These are phyloP conservation scores for Alternaria triticina DNA, from an alignment of 2,329 filamentous ascomycete genomes.

Conservation along the genomic window DNA sequence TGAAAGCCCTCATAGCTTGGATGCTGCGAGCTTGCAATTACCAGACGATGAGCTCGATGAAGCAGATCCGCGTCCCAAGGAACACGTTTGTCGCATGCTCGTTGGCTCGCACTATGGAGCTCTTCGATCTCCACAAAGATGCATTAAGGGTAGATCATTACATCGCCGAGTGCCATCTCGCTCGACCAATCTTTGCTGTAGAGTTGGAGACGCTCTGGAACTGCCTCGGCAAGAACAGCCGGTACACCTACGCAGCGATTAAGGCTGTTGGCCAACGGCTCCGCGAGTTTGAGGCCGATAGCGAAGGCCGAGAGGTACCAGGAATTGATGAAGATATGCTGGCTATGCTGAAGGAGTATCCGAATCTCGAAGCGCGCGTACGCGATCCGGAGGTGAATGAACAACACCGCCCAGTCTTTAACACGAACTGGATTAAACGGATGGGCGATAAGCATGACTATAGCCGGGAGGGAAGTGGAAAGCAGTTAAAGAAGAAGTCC, in stretches of 20 bases:
- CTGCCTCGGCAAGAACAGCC: slow-evolving; percentile 21
- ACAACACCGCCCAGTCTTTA: slow-evolving; percentile 8
- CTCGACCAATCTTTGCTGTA: slow-evolving; percentile 18
- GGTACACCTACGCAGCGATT: slow-evolving; percentile 28
- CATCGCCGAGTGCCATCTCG: slow-evolving; percentile 18
- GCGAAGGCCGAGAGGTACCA: not conserved
- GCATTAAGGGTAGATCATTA: slow-evolving; percentile 22
- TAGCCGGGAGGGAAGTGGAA: not conserved
- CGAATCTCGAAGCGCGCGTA: slow-evolving; percentile 11
- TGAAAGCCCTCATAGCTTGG: slow-evolving; percentile 29
- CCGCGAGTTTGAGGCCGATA: not conserved
- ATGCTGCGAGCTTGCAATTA: slow-evolving; percentile 29
- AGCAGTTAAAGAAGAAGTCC: not conserved
- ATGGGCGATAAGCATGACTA: not conserved
- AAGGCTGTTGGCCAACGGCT: slow-evolving; percentile 13
- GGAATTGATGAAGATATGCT: slow-evolving; percentile 7
- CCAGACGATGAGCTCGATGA: slow-evolving; percentile 13
- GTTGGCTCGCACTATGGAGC: slow-evolving; percentile 23
- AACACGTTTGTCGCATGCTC: slow-evolving; percentile 30
- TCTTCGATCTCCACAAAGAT: slow-evolving; percentile 28
- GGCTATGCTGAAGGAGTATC: slow-evolving; percentile 9
- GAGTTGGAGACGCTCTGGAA: slow-evolving; percentile 31
- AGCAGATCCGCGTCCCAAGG: slow-evolving; percentile 19
- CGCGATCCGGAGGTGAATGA: slow-evolving; percentile 18
- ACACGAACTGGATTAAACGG: slow-evolving; percentile 8